Base-by-base conservation (phyloP, 257 asterid species). In the Echites panduratus region DNA sequence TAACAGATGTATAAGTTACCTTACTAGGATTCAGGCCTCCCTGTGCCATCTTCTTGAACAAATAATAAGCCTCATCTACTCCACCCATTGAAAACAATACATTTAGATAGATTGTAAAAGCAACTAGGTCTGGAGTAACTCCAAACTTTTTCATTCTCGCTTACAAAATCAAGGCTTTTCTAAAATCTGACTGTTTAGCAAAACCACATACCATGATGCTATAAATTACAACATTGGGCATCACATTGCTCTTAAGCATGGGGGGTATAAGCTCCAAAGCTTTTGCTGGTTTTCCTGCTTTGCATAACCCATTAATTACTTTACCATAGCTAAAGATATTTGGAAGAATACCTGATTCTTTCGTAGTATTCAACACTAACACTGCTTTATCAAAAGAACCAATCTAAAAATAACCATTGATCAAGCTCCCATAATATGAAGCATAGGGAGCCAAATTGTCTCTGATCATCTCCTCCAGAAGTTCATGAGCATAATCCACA, bases 181-280 rank as follows among this genome's bases (percentile, higher is more conserved):
- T 66, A 3, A 70, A 68, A 74, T 85, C 72, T 14, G 71, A 81
- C 78, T 88, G 89, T 61, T 80, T 82, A 62, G 84, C 81, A 58
- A 86, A 86, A 68, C 90, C 92, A 72, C 82, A 82, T 2, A 88
- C 62, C 71, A 89, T 84, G 69, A 73, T 77, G 82, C 87, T 78
- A 67, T 75, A 89, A 41, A 79, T 76, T 56, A 84, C 91, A 80
- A 86, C 79, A 75, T 59, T 81, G 26, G 92, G 94, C 50, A 82
- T 70, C 66, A 76, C 38, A 59, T 81, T 71, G 58, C 70, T 76
- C 75, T 85, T 85, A 63, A 88, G 88, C 92, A 90, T 84, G 29
- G 76, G 32, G 1, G 91, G 88, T 38, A 87, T 77, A 41, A 90
- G 81, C 84, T 83, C 90, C 71, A 87, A 48, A 4, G 91, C 91